These are phyloP conservation scores for Serpula lacrymans DNA, from an alignment of 768 basidiomycete species.

Conservation along the genomic window DNA sequence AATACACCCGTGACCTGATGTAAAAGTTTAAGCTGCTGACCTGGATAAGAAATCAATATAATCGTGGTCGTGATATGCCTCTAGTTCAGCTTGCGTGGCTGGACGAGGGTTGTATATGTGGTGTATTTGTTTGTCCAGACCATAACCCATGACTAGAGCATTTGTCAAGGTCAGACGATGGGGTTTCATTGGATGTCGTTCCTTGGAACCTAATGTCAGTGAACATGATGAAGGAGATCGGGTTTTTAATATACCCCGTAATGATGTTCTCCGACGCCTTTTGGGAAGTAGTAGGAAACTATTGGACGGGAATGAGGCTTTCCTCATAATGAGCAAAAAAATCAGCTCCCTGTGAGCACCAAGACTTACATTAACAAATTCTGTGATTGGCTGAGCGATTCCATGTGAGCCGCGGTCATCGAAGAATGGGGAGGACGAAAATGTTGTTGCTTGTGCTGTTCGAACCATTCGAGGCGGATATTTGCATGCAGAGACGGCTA, in stretches of 20 bases:
- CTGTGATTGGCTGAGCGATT: conserved; percentile 75
- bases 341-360: background rate
- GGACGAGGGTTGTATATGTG: conserved; percentile 84
- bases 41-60: conserved; percentile 95
- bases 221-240: background rate
- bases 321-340: conserved; percentile 13
- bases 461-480: no score
- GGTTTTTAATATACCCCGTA: conserved; percentile 70
- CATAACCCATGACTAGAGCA: conserved; percentile 93
- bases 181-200: conserved; percentile 98
- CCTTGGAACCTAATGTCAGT: conserved; percentile 44
- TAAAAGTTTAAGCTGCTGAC: conserved; percentile 39
- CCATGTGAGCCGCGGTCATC: conserved; percentile 70
- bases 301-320: conserved; percentile 53
- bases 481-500: no score
- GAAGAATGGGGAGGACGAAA: conserved; percentile 74
- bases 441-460: conserved; percentile 45
- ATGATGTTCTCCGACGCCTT: conserved; percentile 91
- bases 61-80: conserved; percentile 89
- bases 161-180: conserved; percentile 95
- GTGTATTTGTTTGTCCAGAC: conserved; percentile 92
- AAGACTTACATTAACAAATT: conserved; percentile 65
- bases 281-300: conserved; percentile 96
- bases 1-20: background rate
- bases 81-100: conserved; percentile 87